Evolutionary conservation across 257 asterid species (phyloP), one percentile per base, ranked within the genome.

Genomic region (Solanum virginianum): DNA sequence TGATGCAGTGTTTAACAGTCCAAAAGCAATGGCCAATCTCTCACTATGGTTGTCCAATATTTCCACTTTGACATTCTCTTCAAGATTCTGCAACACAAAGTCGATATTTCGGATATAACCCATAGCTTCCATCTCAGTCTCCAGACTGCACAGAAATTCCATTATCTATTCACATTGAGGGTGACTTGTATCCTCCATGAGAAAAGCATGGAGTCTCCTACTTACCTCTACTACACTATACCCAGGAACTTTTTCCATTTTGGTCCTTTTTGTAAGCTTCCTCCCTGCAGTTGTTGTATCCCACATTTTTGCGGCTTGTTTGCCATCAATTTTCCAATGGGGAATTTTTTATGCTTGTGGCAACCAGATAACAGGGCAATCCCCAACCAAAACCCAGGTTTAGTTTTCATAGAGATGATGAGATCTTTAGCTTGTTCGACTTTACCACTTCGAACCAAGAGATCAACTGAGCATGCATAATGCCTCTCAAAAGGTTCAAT

Each of bases 291-390:
- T 89, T 49, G 94, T 98, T 80, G 90, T 92, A 32, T 91, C 92
- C 98, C 98, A 95, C 77, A 87, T 92, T 87, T 68, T 90, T n/a
- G 90, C 92, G 17, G 93, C 82, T 88, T 93, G 80, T 88, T 94
- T 39, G 98, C 98, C 14, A 90, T 97, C 71, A 88, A 12, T 43
- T 92, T 93, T 54, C 98, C 98, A 45, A 87, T 41, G 63, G 47
- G 56, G 51, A 90, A 84, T 75, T 93, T 95, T 87, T 90, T 93
- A 70, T 94, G 90, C 84, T 86, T 95, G 84, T 90, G 89, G 88
- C 98, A 95, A 29, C 98, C 98, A 4, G 98, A 93, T 14, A 93
- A 86, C 82, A 95, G 95, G 86, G 98, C 98, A 55, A 93, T n/a
- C n/a, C 97, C 96, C 96, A 95, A n/a, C 90, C 90, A 83, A 41